Percentiles rank a stretch among this genome's conserved stretches.
These are phyloP conservation scores for Gynandropsis gynandra DNA, from an alignment of 345 rosid genomes.

Conservation along the genomic window DNA sequence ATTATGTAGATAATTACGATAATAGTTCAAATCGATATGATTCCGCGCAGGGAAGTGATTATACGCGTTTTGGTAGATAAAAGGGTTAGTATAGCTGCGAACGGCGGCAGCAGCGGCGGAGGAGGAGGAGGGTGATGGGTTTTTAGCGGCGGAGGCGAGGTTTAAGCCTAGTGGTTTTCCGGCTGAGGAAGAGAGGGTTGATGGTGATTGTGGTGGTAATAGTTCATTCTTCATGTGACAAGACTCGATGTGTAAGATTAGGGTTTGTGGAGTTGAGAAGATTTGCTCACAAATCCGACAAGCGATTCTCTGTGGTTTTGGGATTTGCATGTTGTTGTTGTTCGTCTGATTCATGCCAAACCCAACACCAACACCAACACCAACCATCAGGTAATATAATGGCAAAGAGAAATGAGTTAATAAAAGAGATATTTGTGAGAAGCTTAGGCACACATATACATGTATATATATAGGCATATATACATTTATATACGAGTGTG, in stretches of 20 bases:
- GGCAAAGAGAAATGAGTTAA: neutral
- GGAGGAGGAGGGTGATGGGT: neutral
- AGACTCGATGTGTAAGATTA: slow-evolving; percentile 7
- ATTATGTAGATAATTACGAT: slow-evolving; percentile 10
- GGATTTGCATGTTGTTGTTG: neutral
- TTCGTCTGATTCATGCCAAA: slow-evolving; percentile 10
- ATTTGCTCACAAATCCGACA: slow-evolving; percentile 16
- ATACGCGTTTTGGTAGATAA: slow-evolving; percentile 2
- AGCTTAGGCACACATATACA: slow-evolving; percentile 8
- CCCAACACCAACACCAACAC: no score
- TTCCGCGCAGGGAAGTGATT: neutral
- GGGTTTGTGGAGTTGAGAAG: neutral
- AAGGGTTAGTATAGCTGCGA: neutral
- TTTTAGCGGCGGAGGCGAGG: no score
- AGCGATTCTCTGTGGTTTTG: slow-evolving; percentile 1
- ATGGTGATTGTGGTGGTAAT: no score
- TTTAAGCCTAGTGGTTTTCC: no score
- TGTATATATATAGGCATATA: slow-evolving; percentile 16
- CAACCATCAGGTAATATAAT: slow-evolving; percentile 5
- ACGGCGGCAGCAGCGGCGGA: neutral
- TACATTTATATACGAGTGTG: no score
- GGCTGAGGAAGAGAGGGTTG: no score
- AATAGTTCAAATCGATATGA: neutral
- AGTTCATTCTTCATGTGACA: slow-evolving; percentile 1
- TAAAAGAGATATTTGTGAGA: neutral